Evolutionary conservation across 1,284 basidiomycete species (phyloP).

Genomic region (Tilletia caries): DNA sequence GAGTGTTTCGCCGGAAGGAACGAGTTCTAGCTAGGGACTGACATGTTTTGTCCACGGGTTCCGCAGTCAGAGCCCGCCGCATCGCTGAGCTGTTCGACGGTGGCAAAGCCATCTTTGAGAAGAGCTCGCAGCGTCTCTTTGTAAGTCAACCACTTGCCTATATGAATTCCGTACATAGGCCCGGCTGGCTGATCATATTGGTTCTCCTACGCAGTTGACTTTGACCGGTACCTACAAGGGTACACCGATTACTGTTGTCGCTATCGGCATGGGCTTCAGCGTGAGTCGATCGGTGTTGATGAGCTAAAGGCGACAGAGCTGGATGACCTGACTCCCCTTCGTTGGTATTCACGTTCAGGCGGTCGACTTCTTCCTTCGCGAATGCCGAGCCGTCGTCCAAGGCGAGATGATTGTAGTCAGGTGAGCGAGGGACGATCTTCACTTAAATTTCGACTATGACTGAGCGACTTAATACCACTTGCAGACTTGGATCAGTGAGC

Average conservation of each 20-base stretch:
- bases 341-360: constrained; percentile 60
- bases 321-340: neutral
- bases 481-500: constrained; percentile 13
- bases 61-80: constrained; percentile 61
- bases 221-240: constrained; percentile 72
- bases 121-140: constrained; percentile 73
- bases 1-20: too few species aligned
- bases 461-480: too few species aligned
- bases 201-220: constrained; percentile 57
- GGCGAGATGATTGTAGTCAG: constrained; percentile 69
- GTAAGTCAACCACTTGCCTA: constrained; percentile 7
- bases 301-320: neutral
- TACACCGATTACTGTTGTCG: constrained; percentile 68
- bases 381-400: constrained; percentile 70
- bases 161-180: neutral
- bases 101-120: constrained; percentile 59
- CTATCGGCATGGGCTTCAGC: constrained; percentile 72
- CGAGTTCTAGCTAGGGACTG: too few species aligned
- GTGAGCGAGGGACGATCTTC: neutral
- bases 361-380: constrained; percentile 79
- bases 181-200: neutral
- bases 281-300: constrained; percentile 13
- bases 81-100: constrained; percentile 66
- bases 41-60: too few species aligned
- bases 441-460: neutral